Base-by-base conservation (phyloP, 139 green algal species). In the Coelastrella sp. region DNA sequence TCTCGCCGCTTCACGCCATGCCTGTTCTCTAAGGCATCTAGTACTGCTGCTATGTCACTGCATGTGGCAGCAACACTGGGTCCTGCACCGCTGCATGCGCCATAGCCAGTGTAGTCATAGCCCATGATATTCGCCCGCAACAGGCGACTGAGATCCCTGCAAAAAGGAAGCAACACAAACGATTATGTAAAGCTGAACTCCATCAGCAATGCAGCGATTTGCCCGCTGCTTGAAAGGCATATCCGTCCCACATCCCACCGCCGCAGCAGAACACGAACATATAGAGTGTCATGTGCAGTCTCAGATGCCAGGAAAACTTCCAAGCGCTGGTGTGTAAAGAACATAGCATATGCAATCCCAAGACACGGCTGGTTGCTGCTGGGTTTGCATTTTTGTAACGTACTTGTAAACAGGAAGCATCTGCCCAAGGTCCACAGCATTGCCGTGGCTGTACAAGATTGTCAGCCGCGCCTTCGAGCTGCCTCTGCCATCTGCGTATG, bases 371-470 rank as follows among this genome's bases (percentile, higher is more conserved):
- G 53, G 19, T 32, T 34, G 7, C 53, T 64, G 53, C 53, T 32
- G 53, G 17, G 27, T 5, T 32, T 64, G 53, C 21, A 64, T 32
- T 32, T 5, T 27, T 7, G 17, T 32, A 21, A 69, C 81, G 34
- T 87, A 93, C 87, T 87, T 92, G 79, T 94, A 96, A 40, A 98
- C 91, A 9, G 94, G 95, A 37, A 98, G 91, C 93, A 98, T 96
- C 76, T 96, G 93, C 0, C 95, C 96, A 23, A 99, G 79, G 87
- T 99, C 96, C 25, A 98, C 95, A 7, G 96, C 96, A 69, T 99
- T 99, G 59, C 96, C 96, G 84, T 99, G 96, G 51, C 88, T 95
- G 92, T 97, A 97, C 38, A 99, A 85, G 5, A 99, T 60, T 0
- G 94, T 98, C 27, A 62, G 75, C 32, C 40, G 78, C 23, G 59